Evolutionary conservation across 2,329 filamentous ascomycete genomes (phyloP).

Genomic region (Neonectria neomacrospora): DNA sequence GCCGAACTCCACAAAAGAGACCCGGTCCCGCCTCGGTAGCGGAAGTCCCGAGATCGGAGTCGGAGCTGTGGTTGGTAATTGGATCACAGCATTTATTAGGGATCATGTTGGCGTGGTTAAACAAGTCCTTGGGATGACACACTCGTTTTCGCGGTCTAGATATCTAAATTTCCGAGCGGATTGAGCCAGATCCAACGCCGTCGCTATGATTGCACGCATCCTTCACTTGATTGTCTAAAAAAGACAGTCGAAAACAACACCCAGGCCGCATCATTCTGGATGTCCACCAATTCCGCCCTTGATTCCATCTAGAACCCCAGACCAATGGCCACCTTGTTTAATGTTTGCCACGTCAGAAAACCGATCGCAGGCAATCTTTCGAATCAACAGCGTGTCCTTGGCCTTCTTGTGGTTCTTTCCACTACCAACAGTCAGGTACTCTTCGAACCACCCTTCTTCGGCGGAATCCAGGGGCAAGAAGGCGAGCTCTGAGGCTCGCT

Average conservation of each 20-base stretch:
- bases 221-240: background rate
- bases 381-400: conserved; percentile 79
- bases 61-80: background rate
- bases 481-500: conserved; percentile 74
- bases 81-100: background rate
- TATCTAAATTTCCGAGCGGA: background rate
- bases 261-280: conserved; percentile 33
- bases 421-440: conserved; percentile 72
- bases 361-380: conserved; percentile 75
- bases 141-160: background rate
- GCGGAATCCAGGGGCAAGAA: conserved; percentile 75
- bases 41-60: conserved; percentile 1
- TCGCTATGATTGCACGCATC: conserved; percentile 40
- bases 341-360: conserved; percentile 61
- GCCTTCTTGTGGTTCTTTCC: conserved; percentile 73
- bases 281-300: conserved; percentile 56
- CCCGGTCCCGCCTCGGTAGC: background rate
- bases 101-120: no score
- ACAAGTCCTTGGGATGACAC: background rate
- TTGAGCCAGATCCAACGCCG: conserved; percentile 35
- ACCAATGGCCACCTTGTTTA: conserved; percentile 58
- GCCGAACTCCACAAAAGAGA: background rate
- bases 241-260: background rate
- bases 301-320: conserved; percentile 62
- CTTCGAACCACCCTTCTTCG: conserved; percentile 81